Base-by-base conservation (phyloP, 257 asterid species). In the Primulina huaijiensis region DNA sequence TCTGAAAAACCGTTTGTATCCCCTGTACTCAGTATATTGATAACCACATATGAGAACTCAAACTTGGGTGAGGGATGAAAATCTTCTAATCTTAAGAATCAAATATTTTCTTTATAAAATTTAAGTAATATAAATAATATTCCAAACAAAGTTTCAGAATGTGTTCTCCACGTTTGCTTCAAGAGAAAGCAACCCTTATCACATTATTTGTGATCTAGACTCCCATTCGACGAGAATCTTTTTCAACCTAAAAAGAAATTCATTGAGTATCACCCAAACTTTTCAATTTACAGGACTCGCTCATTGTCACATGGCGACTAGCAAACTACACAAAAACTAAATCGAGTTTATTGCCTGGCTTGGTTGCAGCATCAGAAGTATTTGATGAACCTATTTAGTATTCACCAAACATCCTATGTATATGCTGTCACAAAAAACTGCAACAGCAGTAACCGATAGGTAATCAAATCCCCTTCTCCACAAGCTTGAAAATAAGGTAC, bases 1-100 rank as follows among this genome's bases (percentile, higher is more conserved):
- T 79, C 97, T 80, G 77, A 85, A 93, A 50, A 50, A 50, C 20
- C 57, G 8, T 78, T 93, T 93, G 81, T 93, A 93, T 64, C 99
- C 99, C 99, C 99, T 93, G 87, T 4, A 72, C 38, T 67, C 64
- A 50, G 57, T 50, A 50, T 12, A 50, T 50, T 50, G 14, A 16
- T 50, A 25, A 74, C 43, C 56, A 46, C 8, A n/a, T 55, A 69
- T 62, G 27, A 62, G 34, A 65, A 30, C 8, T 68, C 59, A 35
- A 50, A 64, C 50, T 62, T 19, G 40, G 57, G 12, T 38, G 10
- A 8, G 61, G 5, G 55, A 65, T 9, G 11, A 17, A 56, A 43
- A 43, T 43, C 53, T 43, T 43, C n/a, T 50, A 16, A 50, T 16
- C 57, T 50, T 50, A 50, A 17, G 21, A 50, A 50, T 50, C 8